These are phyloP conservation scores for Penicillium subrubescens DNA, from an alignment of 495 filamentous ascomycete genomes.

Conservation along the genomic window DNA sequence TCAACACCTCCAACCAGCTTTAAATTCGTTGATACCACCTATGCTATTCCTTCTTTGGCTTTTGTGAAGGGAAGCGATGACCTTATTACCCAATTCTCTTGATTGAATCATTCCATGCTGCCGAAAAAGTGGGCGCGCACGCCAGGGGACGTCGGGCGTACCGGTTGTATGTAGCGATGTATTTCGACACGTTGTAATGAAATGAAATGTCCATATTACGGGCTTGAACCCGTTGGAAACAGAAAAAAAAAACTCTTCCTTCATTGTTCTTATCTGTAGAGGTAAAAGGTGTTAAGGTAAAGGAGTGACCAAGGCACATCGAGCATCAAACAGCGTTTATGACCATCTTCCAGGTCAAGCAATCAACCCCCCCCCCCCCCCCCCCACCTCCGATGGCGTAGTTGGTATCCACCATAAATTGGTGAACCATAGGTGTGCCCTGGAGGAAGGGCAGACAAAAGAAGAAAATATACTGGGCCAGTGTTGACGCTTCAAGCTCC, in stretches of 20 bases:
- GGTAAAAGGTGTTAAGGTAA: neutral
- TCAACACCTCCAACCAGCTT: constrained; percentile 84
- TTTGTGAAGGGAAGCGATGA: neutral
- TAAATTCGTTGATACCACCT: constrained; percentile 48
- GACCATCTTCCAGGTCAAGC: too few relatives aligned
- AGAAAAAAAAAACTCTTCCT: neutral
- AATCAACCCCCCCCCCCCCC: too few relatives aligned
- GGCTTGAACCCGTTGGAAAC: constrained; percentile 4
- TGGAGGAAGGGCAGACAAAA: neutral
- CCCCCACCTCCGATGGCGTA: too few relatives aligned
- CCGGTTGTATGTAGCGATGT: constrained; percentile 36
- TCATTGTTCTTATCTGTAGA: neutral
- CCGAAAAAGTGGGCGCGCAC: constrained; percentile 22
- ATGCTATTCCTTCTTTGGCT: neutral
- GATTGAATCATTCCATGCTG: constrained; percentile 14
- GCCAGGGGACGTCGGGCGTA: constrained; percentile 29
- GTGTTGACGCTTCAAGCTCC: too few relatives aligned
- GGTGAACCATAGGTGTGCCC: too few relatives aligned
- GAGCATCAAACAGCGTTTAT: too few relatives aligned
- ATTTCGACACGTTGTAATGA: constrained; percentile 36
- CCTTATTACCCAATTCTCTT: neutral
- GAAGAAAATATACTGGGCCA: too few relatives aligned
- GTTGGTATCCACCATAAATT: too few relatives aligned
- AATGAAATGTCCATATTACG: constrained; percentile 25
- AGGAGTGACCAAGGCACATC: too few relatives aligned